These are phyloP conservation scores for Jaapia argillacea DNA, from an alignment of 768 basidiomycete species.

Conservation along the genomic window DNA sequence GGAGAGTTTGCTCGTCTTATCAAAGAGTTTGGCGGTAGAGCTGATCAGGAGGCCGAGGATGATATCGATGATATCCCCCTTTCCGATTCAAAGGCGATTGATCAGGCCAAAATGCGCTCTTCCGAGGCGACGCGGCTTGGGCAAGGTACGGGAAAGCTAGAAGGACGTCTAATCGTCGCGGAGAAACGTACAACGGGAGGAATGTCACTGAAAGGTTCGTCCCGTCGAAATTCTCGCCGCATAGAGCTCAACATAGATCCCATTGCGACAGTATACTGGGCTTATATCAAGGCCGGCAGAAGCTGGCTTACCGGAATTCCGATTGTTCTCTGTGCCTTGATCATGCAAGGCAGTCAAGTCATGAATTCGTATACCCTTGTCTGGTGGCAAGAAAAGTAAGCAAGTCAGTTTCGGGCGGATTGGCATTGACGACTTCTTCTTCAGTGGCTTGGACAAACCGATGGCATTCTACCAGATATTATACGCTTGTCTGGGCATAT, in stretches of 20 bases:
- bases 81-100: conserved; percentile 12
- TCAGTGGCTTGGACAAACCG: conserved; percentile 33
- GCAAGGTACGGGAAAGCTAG: conserved; percentile 50
- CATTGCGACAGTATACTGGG: conserved; percentile 50
- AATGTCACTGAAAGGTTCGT: conserved; percentile 36
- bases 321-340: conserved; percentile 34
- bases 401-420: conserved; percentile 4
- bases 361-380: conserved; percentile 59
- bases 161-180: conserved; percentile 55
- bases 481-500: conserved; percentile 53
- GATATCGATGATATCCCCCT: conserved; percentile 9
- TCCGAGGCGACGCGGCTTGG: conserved; percentile 22
- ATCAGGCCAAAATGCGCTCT: conserved; percentile 28
- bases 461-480: conserved; percentile 56
- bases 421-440: not conserved
- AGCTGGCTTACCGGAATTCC: conserved; percentile 40
- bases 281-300: conserved; percentile 47
- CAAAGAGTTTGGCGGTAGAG: conserved; percentile 49
- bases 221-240: not conserved
- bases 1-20: conserved; percentile 51
- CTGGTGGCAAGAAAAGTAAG: conserved; percentile 61
- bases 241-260: not conserved
- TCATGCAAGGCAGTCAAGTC: conserved; percentile 56
- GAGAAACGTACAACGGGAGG: conserved; percentile 61
- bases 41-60: conserved; percentile 20